A percentile compares a stretch with the other conserved stretches of the same genome.
Conservation (phyloP, 305 asterid genomes). For the Coffea humblotiana region DNA sequence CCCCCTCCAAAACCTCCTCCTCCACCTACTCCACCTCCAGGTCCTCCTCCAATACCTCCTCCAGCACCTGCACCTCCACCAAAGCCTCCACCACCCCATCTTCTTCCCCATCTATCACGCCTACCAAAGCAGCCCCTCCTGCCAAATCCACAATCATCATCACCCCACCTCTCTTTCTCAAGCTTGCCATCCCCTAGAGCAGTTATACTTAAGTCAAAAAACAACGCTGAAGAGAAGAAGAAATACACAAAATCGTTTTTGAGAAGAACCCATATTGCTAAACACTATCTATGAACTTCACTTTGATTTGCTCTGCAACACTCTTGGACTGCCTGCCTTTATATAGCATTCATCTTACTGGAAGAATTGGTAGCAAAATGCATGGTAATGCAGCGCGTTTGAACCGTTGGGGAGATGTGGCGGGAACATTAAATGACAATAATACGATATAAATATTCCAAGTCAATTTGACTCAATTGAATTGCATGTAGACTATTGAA, state of each 20-base stretch:
- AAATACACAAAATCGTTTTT: conserved; percentile 34
- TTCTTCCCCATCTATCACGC: conserved; percentile 27
- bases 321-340: neutral
- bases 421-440: conserved; percentile 36
- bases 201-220: conserved; percentile 36
- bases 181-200: conserved; percentile 35
- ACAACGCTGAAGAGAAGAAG: conserved; percentile 30
- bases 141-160: conserved; percentile 43
- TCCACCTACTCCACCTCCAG: conserved; percentile 29
- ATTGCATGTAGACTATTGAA: neutral
- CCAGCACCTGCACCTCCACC: conserved; percentile 25
- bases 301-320: conserved; percentile 12
- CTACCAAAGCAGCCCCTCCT: conserved; percentile 44
- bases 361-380: neutral
- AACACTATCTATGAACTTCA: conserved; percentile 7
- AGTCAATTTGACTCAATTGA: neutral
- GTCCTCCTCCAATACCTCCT: conserved; percentile 27
- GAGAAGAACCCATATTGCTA: conserved; percentile 33
- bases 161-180: conserved; percentile 35
- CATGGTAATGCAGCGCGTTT: conserved; percentile 42
- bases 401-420: conserved; percentile 45
- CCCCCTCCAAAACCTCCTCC: conserved; percentile 24
- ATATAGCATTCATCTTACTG: neutral
- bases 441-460: neutral
- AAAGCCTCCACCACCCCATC: conserved; percentile 22